Base-by-base conservation (phyloP, 495 filamentous ascomycete species). In the Pyrenula massariospora region DNA sequence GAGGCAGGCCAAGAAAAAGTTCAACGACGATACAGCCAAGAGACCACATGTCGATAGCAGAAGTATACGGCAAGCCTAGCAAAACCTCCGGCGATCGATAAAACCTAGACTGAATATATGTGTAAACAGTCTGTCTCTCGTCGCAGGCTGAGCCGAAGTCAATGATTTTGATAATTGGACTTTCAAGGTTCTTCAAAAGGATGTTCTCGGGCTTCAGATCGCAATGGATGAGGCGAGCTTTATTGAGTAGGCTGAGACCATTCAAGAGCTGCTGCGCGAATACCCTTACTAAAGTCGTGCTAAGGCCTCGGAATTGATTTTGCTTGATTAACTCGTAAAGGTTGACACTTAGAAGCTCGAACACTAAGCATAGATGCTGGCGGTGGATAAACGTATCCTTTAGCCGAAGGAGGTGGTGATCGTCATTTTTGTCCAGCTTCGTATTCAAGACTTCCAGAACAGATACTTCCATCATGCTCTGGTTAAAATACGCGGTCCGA, bases 401-500 rank as follows among this genome's bases (percentile, higher is more conserved):
- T 31, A 99, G 77, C 50, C 94, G 85, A 20, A 99, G 80, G 19
- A 99, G 80, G 69, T 99, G 94, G 64, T 99, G 93, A 65, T 99
- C 94, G 66, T 99, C 94, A 62, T 96, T 97, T 76, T 96, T 99
- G 72, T 99, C 94, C 56, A 96, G 87, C 68, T 95, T 94, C 64
- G 88, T 95, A 65, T 99, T 98, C 59, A 98, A 82, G 77, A 99
- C 67, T 69, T 99, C 94, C 24, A 99, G 74, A 8, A 99, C 94
- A 8, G 94, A 99, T 24, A 99, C 94, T 64, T 99, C 94, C 94
- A 99, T 99, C 94, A 99, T 99, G 68, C 94, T 99, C 70, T 99
- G 94, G 65, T 99, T 99, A 76, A 99, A 99, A 65, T 99, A 99
- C 19, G 94, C 94, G 0, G 93, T 97, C 68, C 94, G 84, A 68